Evolutionary conservation across 225 moss, liverwort and hornwort species (phyloP), one percentile per base, ranked within the genome.

Genomic region (Straminergon stramineum): DNA sequence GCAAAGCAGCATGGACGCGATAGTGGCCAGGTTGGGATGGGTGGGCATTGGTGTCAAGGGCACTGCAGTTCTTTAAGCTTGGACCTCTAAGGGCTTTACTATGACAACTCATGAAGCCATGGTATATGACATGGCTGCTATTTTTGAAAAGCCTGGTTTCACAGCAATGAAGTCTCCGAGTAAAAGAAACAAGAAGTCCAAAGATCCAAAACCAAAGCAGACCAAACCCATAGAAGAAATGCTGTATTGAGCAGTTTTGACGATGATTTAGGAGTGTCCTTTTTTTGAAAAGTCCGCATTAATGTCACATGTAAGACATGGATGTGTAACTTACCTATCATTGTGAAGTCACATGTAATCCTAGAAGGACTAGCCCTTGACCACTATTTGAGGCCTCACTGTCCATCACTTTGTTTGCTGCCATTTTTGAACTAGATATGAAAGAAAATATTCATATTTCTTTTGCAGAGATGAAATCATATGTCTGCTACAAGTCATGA

Each of bases 11-110:
- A 91, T 95, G 78, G 99, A 99, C 90, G 90, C 97, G 65, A 96
- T 97, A 17, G 95, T 97, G 81, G 99, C 99, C 26, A 97, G 99
- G 15, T 89, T 99, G 81, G 99, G 97, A 45, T 99, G 99, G 99
- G 91, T 97, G 82, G 94, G 90, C 39, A 90, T 99, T 86, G 97
- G 95, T 63, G 93, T 99, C 31, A 96, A 96, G 90, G 99, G 99
- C 88, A 92, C 93, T 43, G 95, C 97, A 60, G 91, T 92, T 63
- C 85, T 99, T 86, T 92, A 94, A 87, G 94, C 97, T 22, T 97
- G 95, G 95, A 99, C 99, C 18, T 99, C 91, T 65, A 97, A 97
- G 91, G 99, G 99, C 51, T 96, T 99, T 51, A 94, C 97, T 22
- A 96, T 99, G 76, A 99, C 99, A 35, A 95, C 97, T 37, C 97